Evolutionary conservation across 164 flowering plant species (phyloP).

Genomic region (Chimonanthus praecox): DNA sequence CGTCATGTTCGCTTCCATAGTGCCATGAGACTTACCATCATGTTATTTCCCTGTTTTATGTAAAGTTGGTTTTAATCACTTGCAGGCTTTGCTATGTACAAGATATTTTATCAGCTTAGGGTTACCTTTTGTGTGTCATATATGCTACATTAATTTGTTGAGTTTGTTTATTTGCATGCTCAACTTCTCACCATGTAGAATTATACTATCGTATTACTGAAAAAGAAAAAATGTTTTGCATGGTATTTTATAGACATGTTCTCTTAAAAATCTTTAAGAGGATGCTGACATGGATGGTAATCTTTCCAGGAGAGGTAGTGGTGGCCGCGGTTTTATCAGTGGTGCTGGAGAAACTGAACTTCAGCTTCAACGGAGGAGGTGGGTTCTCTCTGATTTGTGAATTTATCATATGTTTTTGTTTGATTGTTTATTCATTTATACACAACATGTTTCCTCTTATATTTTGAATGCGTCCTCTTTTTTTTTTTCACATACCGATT

Average conservation of each 20-base stretch:
- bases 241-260: background rate
- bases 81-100: background rate
- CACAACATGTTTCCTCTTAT: too few species aligned
- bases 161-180: background rate
- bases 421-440: slow-evolving; percentile 3
- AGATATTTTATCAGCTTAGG: background rate
- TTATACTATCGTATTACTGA: background rate
- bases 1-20: background rate
- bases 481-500: too few species aligned
- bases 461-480: background rate
- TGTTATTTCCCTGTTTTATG: background rate
- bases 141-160: background rate
- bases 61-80: too few species aligned
- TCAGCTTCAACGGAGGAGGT: slow-evolving; percentile 96
- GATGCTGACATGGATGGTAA: slow-evolving; percentile 12
- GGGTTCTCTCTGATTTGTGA: background rate
- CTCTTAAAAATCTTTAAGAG: background rate
- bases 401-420: slow-evolving; percentile 1
- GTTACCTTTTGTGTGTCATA: background rate
- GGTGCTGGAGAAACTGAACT: slow-evolving; percentile 99
- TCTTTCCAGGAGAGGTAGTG: slow-evolving; percentile 87
- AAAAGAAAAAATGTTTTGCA: background rate
- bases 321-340: slow-evolving; percentile 90
- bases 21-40: background rate
- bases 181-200: background rate